Evolutionary conservation across 495 filamentous ascomycete species (phyloP).

Genomic region (Penicillium paradoxum): DNA sequence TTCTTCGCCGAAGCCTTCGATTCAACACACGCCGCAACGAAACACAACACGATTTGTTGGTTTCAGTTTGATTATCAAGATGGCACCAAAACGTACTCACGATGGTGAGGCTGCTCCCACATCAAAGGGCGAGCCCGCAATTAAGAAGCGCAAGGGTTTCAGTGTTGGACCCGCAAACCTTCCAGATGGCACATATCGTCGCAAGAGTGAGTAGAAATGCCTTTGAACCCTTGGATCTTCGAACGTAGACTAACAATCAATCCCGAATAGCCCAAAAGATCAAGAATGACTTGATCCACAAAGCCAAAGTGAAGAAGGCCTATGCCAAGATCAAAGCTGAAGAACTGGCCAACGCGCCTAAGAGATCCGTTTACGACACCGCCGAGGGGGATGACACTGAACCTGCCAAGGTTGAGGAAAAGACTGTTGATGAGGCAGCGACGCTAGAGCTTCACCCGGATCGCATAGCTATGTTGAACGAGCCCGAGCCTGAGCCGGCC

Average conservation of each 20-base stretch:
- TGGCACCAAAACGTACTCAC: slow-evolving; percentile 59
- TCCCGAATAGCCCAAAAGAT: slow-evolving; percentile 73
- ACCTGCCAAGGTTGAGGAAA: slow-evolving; percentile 18
- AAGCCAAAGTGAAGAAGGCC: slow-evolving; percentile 89
- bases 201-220: slow-evolving; percentile 64
- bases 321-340: slow-evolving; percentile 82
- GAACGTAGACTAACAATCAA: neutral
- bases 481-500: slow-evolving; percentile 30
- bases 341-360: slow-evolving; percentile 35
- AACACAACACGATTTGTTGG: neutral
- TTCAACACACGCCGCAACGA: neutral
- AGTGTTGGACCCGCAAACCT: slow-evolving; percentile 86
- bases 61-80: neutral
- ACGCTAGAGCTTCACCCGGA: slow-evolving; percentile 65
- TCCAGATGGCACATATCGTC: slow-evolving; percentile 84
- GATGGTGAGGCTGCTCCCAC: slow-evolving; percentile 43
- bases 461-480: slow-evolving; percentile 62
- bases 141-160: slow-evolving; percentile 62
- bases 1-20: slow-evolving; percentile 5
- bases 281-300: slow-evolving; percentile 83
- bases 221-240: neutral
- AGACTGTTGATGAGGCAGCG: slow-evolving; percentile 14
- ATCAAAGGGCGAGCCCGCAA: slow-evolving; percentile 34
- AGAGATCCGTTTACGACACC: slow-evolving; percentile 31
- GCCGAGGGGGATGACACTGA: slow-evolving; percentile 23